Percentiles rank a stretch among this genome's conserved stretches.
These are phyloP conservation scores for Colletotrichum sp. DNA, from an alignment of 2,329 filamentous ascomycete species.

Conservation along the genomic window DNA sequence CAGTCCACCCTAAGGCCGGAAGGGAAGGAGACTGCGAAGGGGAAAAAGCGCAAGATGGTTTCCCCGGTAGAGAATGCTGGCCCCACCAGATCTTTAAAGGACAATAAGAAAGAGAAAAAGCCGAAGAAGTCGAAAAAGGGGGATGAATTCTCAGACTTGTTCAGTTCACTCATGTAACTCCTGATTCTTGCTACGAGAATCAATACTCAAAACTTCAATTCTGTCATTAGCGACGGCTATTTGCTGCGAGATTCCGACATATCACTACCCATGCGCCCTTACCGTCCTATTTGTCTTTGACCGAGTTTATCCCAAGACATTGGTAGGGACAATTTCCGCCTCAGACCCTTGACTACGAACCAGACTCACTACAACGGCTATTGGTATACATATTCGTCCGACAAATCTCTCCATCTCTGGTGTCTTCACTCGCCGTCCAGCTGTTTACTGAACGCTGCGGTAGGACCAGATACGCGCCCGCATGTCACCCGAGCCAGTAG, in stretches of 20 bases:
- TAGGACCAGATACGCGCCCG: conserved; percentile 97
- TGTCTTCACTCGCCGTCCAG: background rate
- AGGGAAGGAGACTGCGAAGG: background rate
- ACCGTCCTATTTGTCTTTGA: conserved; percentile 4
- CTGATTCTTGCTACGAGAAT: background rate
- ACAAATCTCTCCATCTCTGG: background rate
- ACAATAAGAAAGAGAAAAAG: conserved; percentile 41
- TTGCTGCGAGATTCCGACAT: conserved; percentile 16
- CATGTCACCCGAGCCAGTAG: conserved; percentile 97
- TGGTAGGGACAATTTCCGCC: background rate
- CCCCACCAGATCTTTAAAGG: background rate
- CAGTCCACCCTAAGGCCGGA: background rate
- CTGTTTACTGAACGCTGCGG: conserved; percentile 35
- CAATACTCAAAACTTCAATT: conserved; percentile 1
- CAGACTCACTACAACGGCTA: background rate
- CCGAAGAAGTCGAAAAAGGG: conserved; percentile 43
- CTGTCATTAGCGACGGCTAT: conserved; percentile 20
- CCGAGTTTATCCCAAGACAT: conserved; percentile 3
- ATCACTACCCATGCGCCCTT: conserved; percentile 21
- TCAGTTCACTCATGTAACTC: conserved; percentile 60
- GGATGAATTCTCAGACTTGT: conserved; percentile 77
- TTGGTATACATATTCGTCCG: conserved; percentile 12
- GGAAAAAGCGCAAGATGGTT: background rate
- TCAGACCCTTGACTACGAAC: background rate
- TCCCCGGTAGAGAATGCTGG: background rate